Conservation (phyloP, 352 stramenopile genomes). For the Thraustochytrium striatum region DNA sequence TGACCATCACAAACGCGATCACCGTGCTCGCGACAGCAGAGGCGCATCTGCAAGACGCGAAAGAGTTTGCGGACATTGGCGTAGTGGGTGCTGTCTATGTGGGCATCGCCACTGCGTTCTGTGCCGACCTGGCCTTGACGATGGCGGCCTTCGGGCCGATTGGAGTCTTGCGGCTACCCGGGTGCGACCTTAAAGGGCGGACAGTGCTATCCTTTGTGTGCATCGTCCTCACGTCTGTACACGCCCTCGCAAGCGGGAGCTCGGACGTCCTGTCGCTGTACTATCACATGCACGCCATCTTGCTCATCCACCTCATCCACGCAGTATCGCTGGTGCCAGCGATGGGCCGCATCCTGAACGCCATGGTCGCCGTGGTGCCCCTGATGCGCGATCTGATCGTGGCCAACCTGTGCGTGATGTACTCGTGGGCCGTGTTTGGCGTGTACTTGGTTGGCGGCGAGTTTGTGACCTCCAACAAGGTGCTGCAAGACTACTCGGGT, state of each 20-base stretch:
- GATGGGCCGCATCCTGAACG: background rate
- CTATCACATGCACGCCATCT: constrained; percentile 8
- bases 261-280: background rate
- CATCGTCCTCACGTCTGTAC: background rate
- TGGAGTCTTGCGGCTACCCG: background rate
- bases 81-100: too few relatives aligned
- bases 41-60: too few relatives aligned
- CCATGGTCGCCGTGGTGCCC: background rate
- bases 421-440: constrained; percentile 34
- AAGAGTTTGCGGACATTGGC: too few relatives aligned
- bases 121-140: background rate
- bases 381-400: constrained; percentile 5
- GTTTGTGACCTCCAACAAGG: background rate
- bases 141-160: background rate
- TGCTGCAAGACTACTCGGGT: background rate
- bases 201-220: background rate
- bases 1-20: too few relatives aligned
- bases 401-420: constrained; percentile 24
- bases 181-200: background rate
- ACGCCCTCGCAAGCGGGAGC: background rate
- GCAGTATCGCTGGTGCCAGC: background rate
- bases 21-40: too few relatives aligned
- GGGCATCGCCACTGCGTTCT: background rate
- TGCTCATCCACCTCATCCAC: constrained; percentile 4
- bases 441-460: background rate